Evolutionary conservation across 148 eudicot species (phyloP).

Genomic region (Silene latifolia): DNA sequence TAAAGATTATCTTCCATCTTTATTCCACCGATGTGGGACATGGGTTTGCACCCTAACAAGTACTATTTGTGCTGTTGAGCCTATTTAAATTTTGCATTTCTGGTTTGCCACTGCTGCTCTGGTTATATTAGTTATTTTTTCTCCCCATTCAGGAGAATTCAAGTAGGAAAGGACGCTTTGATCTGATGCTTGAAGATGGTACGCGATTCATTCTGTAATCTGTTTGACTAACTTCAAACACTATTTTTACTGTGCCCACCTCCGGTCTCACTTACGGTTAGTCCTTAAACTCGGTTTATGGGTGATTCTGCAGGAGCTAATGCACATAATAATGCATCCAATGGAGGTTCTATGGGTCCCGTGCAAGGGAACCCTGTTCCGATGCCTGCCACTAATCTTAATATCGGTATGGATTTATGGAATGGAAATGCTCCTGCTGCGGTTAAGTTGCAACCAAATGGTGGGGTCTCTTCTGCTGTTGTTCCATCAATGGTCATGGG

Average conservation of each 20-base stretch:
- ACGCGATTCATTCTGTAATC: slow-evolving; percentile 16
- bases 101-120: background rate
- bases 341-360: slow-evolving; percentile 37
- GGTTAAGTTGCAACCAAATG: slow-evolving; percentile 46
- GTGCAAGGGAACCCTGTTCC: slow-evolving; percentile 62
- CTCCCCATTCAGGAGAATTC: slow-evolving; percentile 45
- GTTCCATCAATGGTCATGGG: slow-evolving; percentile 38
- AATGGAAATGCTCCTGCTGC: slow-evolving; percentile 59
- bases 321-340: slow-evolving; percentile 42
- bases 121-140: slow-evolving; percentile 7
- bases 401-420: slow-evolving; percentile 97
- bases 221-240: background rate
- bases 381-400: slow-evolving; percentile 62
- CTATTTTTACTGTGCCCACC: background rate
- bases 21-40: no score
- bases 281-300: slow-evolving; percentile 2
- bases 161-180: slow-evolving; percentile 75
- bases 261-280: background rate
- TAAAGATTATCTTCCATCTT: no score
- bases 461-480: slow-evolving; percentile 44
- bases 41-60: no score
- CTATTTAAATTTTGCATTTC: no score
- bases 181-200: slow-evolving; percentile 98
- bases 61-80: no score
- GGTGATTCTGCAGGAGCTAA: slow-evolving; percentile 49